Base-by-base conservation (phyloP, 208 protist species). In the Phytomonas francai region DNA sequence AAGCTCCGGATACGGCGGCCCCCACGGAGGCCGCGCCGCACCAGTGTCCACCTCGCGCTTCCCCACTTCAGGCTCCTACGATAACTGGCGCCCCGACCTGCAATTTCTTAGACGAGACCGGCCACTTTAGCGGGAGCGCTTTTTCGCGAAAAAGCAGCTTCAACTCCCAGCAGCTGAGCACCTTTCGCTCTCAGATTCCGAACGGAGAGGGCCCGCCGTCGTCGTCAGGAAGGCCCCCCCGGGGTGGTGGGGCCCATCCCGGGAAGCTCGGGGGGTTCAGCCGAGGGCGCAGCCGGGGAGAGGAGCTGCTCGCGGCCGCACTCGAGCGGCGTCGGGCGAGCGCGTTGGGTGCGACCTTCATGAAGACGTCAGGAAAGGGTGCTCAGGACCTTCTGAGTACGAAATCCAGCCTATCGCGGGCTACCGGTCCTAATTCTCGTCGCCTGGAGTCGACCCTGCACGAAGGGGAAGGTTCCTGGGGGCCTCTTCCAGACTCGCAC, bases 211-310 rank as follows among this genome's bases (percentile, higher is more conserved):
- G 39, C 5, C 72, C 58, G 30, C 25, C 27, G 9, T 58, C 45
- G 19, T 25, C 45, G 45, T 0, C 25, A 1, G 45, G 19, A 22
- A 19, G 33, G 33, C 33, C 8, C 8, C 33, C 33, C 33, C 33
- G 33, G 33, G 5, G 5, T 36, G n/a, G 39, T 45, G 27, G 29
- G 36, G 6, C 3, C 1, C 42, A 32, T 19, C 30, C 45, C 31
- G 32, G 45, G 31, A 4, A 27, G 12, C 71, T 42, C 59, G 62
- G 60, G 30, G 57, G 36, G 4, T 67, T 56, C 8, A 67, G 65
- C 32, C 22, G 33, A 22, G 68, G n/a, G 34, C 22, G 42, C 27
- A 59, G 61, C 62, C 63, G 60, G 62, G 56, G 56, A 25, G 69
- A 16, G 49, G 65, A 58, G 34, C 28, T 72, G 7, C 28, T 30